Percentiles rank a stretch among this genome's conserved stretches.
Evolutionary conservation across 139 green algal genomes (phyloP).

Genomic region (Coelastrella sp.): DNA sequence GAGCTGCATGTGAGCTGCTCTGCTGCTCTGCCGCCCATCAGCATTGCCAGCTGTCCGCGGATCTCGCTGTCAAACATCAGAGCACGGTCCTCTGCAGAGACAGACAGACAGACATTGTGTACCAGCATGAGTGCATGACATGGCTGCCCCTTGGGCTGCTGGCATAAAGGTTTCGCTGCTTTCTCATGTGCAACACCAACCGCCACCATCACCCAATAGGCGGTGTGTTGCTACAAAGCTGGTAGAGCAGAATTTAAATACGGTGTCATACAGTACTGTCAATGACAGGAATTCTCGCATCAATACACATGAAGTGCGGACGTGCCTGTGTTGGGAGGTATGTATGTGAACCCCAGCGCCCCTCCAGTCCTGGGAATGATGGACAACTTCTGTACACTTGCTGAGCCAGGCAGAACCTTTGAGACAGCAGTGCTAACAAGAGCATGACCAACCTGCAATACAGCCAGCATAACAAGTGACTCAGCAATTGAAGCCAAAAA

Average conservation of each 20-base stretch:
- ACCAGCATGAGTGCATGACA: no score
- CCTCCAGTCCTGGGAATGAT: slow-evolving; percentile 91
- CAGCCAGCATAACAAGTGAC: no score
- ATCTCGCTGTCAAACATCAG: slow-evolving; percentile 94
- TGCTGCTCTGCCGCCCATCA: slow-evolving; percentile 91
- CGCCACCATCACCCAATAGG: no score
- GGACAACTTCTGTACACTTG: slow-evolving; percentile 76
- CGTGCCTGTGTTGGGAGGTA: slow-evolving; percentile 56
- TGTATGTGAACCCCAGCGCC: slow-evolving; percentile 87
- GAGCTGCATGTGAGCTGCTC: slow-evolving; percentile 82
- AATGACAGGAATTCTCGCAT: no score
- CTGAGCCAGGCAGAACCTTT: slow-evolving; percentile 69
- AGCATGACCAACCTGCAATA: slow-evolving; percentile 82
- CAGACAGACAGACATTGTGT: neutral
- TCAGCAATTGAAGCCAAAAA: no score
- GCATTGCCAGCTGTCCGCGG: slow-evolving; percentile 85
- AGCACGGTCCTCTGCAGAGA: slow-evolving; percentile 79
- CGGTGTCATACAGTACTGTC: no score
- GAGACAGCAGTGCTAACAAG: slow-evolving; percentile 85
- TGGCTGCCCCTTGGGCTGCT: no score
- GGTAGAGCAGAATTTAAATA: no score
- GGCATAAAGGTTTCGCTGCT: no score
- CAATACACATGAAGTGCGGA: no score
- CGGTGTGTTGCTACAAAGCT: no score
- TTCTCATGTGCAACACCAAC: no score